Base-by-base conservation (phyloP, 345 rosid genomes). In the Hibiscus syriacus region DNA sequence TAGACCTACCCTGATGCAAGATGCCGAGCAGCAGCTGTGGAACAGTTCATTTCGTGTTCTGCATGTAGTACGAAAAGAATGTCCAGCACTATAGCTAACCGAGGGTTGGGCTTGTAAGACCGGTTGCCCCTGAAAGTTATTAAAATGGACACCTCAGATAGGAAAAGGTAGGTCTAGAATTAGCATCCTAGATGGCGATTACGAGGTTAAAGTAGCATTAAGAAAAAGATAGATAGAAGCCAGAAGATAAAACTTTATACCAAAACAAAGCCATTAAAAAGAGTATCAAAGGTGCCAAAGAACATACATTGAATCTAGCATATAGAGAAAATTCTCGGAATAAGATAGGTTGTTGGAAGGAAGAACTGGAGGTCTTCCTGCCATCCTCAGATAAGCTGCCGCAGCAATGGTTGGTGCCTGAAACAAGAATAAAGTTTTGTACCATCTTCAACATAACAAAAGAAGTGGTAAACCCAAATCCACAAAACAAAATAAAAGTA, bases 41-140 rank as follows among this genome's bases (percentile, higher is more conserved):
- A 95, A 68, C 98, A 95, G 68, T 92, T 92, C 98, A 92, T 89
- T 78, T 95, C 98, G 80, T 95, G 99, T 75, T 95, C 99, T 4
- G 99, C 96, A 73, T 92, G 99, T 64, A 95, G 77, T 68, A 95
- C 85, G 81, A 95, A n/a, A 92, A 95, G 93, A 36, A 92, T 59
- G 67, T 95, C 99, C 38, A 95, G 69, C 34, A 87, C 99, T 68
- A 92, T 90, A 71, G 98, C 99, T 12, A 95, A 72, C 39, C 88
- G 87, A 66, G 98, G 92, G 81, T 95, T 92, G 41, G 99, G 98
- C 65, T 85, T 88, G 74, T 92, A 95, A 23, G 90, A 67, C 73
- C 85, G 84, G 67, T 95, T 79, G 41, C 97, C 98, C 79, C 99
- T 92, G 92, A 67, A 72, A 74, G 14, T 63, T 72, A 43, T 45